Evolutionary conservation across 2,329 filamentous ascomycete species (phyloP), one percentile per base, ranked within the genome.

Genomic region (Cryoendolithus antarcticus): DNA sequence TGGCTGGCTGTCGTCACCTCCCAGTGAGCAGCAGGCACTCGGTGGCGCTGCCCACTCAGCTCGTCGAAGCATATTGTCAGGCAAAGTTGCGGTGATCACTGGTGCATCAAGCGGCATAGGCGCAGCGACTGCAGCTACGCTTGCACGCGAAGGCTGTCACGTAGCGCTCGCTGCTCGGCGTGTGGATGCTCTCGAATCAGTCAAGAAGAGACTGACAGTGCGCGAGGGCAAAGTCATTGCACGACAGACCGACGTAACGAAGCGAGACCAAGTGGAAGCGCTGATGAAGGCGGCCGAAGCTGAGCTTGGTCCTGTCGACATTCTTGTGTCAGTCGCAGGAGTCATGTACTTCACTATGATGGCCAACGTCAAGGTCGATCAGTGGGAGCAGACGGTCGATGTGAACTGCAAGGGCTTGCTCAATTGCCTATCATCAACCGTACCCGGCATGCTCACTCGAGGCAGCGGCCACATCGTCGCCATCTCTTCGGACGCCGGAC

Each of bases 301-400:
- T 34, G 65, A 77, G 48, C 75, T 88, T 0, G 83, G 82, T 0
- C 74, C 78, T 0, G 67, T 88, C 32, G 83, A 89, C 55, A 82
- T 88, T 37, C 71, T 89, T 11, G 75, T 89, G 36, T 77, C 77
- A 31, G 85, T 82, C 53, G 84, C 83, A 0, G 83, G 83, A 29
- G 83, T 89, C 55, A 89, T 89, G 83, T 89, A 89, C 64, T 89
- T 78, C 62, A 88, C 83, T 39, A 78, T 88, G 77, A 88, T 89
- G 83, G 75, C 78, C 40, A 88, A 86, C 55, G 71, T 66, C 10
- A 72, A 81, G 46, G 73, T 67, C 0, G 80, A 83, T 4, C 78
- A 89, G 51, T 89, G 83, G 83, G 77, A 86, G 46, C 79, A 74
- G 41, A 88, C 82, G 0, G 82, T 89, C 32, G 83, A 88, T 51